A percentile compares a stretch with the other conserved stretches of the same genome.
Conservation (phyloP, 352 stramenopile species). For the Globisporangium uncinulatum region DNA sequence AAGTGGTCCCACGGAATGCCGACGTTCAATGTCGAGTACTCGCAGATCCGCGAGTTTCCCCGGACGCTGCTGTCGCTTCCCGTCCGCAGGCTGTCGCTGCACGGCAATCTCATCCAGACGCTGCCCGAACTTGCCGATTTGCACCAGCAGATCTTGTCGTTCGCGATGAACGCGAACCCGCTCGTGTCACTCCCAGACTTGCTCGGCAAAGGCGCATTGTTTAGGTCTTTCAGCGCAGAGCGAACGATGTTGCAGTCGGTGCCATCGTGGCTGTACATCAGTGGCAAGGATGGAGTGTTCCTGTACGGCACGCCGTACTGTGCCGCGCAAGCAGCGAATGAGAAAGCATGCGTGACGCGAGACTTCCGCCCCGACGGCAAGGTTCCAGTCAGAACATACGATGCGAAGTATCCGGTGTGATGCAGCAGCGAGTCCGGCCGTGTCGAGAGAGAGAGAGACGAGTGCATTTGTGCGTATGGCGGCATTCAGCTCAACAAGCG, state of each 20-base stretch:
- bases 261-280: background rate
- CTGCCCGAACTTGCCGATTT: background rate
- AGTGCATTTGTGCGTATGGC: too few species aligned
- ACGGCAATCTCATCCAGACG: conserved; percentile 6
- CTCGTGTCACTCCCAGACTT: background rate
- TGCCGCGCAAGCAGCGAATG: background rate
- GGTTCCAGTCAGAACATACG: background rate
- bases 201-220: background rate
- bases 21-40: conserved; percentile 5
- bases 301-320: conserved; percentile 2
- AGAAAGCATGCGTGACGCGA: background rate
- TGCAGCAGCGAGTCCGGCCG: too few species aligned
- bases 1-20: conserved; percentile 3
- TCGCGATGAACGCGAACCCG: conserved; percentile 6
- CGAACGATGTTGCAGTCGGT: background rate
- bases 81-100: conserved; percentile 1
- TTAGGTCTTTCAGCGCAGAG: conserved; percentile 1
- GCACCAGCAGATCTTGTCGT: conserved; percentile 5
- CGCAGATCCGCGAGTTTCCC: conserved; percentile 2
- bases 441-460: too few species aligned
- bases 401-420: background rate
- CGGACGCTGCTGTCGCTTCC: conserved; percentile 3
- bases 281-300: background rate
- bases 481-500: too few species aligned
- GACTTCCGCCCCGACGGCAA: background rate